Base-by-base conservation (phyloP, 208 protist genomes). In the Tetramitus jugosus region DNA sequence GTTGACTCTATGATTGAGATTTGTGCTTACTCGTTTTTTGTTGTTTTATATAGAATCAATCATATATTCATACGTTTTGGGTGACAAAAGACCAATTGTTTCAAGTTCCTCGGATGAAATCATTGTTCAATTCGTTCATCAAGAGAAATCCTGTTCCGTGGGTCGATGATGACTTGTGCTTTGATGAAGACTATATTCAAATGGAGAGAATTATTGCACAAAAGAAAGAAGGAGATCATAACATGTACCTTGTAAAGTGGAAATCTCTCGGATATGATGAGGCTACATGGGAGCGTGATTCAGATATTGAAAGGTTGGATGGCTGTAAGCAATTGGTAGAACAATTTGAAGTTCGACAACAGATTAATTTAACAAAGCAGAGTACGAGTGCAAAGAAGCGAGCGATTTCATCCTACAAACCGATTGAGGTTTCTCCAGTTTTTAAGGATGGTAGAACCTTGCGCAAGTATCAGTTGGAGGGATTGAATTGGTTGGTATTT, bases 381-480 rank as follows among this genome's bases (percentile, higher is more conserved):
- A 37, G 35, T 46, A 56, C 13, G 6, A 13, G 76, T 4, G 8
- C 43, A 8, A 6, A 26, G 3, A 82, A 37, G 45, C 8, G 3
- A 13, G 2, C 52, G 3, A 37, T 26, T 3, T 20, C 14, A 26
- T 46, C 0, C 46, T 84, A 33, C 65, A 61, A 52, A 68, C 29
- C 33, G 72, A 65, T 81, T 13, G 13, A 2, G 2, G 42, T 65
- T 35, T 80, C 88, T 74, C 85, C 84, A 31, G 46, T 49, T 3
- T 84, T 33, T 26, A 40, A 88, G 1, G 69, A 80, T 49, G 89
- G 87, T 37, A 89, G 86, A 68, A 76, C 77, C 23, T 78, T 97
- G 77, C 90, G 92, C 77, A 74, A 85, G 26, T 98, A 98, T 75
- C 95, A 99, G 84, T 62, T 98, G n/a, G 89, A 92, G 52, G 96